Evolutionary conservation across 768 basidiomycete genomes (phyloP).

Genomic region (Dentipellis fragilis): DNA sequence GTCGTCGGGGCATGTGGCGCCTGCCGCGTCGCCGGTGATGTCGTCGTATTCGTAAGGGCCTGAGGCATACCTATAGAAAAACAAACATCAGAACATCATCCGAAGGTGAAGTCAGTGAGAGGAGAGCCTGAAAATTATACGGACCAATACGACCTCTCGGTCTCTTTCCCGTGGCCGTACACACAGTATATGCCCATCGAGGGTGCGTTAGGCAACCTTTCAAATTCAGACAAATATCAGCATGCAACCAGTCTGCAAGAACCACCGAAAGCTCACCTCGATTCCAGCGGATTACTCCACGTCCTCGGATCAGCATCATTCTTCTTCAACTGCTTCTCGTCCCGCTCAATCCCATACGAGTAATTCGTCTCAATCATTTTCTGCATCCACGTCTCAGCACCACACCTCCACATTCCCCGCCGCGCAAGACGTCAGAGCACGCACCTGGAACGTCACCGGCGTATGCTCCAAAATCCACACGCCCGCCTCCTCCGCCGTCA

Average conservation of each 20-base stretch:
- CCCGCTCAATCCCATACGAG: conserved; percentile 79
- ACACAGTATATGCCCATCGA: conserved; percentile 88
- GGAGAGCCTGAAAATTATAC: conserved; percentile 2
- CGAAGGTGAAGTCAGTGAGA: too few relatives aligned
- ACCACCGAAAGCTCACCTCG: conserved; percentile 28
- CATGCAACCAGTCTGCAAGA: not conserved
- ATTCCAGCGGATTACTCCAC: conserved; percentile 89
- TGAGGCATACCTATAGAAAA: conserved; percentile 52
- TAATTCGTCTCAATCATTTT: conserved; percentile 82
- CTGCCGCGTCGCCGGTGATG: conserved; percentile 31
- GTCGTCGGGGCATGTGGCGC: conserved; percentile 35
- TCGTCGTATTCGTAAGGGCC: conserved; percentile 64
- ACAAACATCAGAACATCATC: too few relatives aligned
- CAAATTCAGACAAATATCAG: not conserved
- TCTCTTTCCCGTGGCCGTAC: conserved; percentile 94
- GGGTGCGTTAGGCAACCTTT: conserved; percentile 78
- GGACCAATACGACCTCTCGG: conserved; percentile 87
- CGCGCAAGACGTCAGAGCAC: conserved; percentile 6
- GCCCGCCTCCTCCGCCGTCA: conserved; percentile 70
- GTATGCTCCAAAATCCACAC: conserved; percentile 79
- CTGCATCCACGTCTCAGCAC: conserved; percentile 23
- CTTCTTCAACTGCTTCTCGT: conserved; percentile 47
- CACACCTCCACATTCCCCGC: not conserved
- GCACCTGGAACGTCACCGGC: conserved; percentile 69
- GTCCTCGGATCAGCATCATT: conserved; percentile 72